Evolutionary conservation across 805 yeast species (phyloP).

Genomic region (Helenozyma rhizophorensis): DNA sequence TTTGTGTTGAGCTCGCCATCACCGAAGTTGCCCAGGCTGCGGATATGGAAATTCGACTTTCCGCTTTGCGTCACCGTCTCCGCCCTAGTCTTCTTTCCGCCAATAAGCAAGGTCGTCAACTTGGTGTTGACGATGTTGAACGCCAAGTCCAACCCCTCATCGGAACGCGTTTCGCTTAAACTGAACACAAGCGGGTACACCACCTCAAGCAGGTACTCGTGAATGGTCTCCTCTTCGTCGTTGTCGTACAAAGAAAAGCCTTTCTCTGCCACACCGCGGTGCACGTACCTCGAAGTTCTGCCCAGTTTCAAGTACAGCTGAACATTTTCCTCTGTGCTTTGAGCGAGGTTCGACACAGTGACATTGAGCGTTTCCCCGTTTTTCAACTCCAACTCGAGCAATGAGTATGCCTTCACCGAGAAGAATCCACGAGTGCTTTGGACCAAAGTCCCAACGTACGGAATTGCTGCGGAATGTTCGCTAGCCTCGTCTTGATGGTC

Average conservation of each 20-base stretch:
- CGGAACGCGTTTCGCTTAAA: conserved; percentile 11
- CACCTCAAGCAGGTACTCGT: conserved; percentile 14
- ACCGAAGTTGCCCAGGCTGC: conserved; percentile 46
- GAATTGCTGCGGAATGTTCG: conserved; percentile 33
- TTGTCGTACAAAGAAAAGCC: conserved; percentile 18
- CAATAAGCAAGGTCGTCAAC: conserved; percentile 16
- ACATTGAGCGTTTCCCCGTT: conserved; percentile 34
- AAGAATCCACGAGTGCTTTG: conserved; percentile 39
- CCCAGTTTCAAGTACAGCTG: conserved; percentile 38
- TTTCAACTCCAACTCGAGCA: conserved; percentile 31
- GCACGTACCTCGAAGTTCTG: conserved; percentile 30
- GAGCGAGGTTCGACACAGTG: conserved; percentile 23
- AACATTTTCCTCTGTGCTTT: conserved; percentile 33
- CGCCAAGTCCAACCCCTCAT: conserved; percentile 21
- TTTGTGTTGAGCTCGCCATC: conserved; percentile 34
- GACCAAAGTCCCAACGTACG: conserved; percentile 29
- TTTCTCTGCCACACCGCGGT: conserved; percentile 18
- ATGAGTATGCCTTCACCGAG: conserved; percentile 28
- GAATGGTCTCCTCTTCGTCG: conserved; percentile 17
- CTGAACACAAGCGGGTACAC: conserved; percentile 27
- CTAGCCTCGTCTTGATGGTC: conserved; percentile 19
- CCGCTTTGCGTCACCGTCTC: conserved; percentile 39
- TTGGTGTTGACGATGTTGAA: conserved; percentile 23
- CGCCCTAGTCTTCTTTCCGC: conserved; percentile 15
- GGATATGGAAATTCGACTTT: conserved; percentile 37